Conservation (phyloP, 495 filamentous ascomycete genomes). For the Aspergillus campestris region DNA sequence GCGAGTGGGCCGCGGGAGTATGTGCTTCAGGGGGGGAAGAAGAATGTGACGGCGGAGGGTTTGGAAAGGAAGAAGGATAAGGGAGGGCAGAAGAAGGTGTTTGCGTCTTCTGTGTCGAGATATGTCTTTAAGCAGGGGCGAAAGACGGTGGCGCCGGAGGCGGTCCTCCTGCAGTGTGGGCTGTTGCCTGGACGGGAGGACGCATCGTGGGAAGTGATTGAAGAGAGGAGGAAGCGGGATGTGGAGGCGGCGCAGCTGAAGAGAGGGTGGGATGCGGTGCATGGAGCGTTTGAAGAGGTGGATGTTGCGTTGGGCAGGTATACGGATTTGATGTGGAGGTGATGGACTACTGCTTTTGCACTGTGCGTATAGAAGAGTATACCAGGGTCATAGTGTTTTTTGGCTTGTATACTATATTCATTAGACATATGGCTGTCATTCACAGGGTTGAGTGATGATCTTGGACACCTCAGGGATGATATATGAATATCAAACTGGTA, state of each 20-base stretch:
- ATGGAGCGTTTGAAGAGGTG: conserved; percentile 4
- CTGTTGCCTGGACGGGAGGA: conserved; percentile 42
- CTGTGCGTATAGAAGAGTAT: no score
- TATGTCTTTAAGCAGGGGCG: conserved; percentile 71
- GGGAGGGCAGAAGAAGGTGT: neutral
- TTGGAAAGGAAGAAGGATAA: neutral
- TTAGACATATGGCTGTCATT: no score
- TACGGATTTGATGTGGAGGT: conserved; percentile 3
- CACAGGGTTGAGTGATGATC: no score
- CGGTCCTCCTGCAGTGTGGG: conserved; percentile 48
- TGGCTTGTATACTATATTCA: no score
- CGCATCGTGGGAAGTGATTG: neutral
- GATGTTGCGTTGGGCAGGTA: conserved; percentile 1
- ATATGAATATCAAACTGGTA: no score
- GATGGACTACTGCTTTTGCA: neutral
- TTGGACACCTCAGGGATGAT: no score
- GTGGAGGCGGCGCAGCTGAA: conserved; percentile 6
- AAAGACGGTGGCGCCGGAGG: conserved; percentile 60
- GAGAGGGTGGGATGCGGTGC: conserved; percentile 7
- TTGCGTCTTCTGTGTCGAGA: conserved; percentile 35
- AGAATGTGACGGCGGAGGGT: neutral
- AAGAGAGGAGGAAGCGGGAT: conserved; percentile 1
- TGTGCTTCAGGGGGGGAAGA: neutral
- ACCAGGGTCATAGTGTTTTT: no score
- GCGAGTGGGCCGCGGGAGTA: neutral